Conservation (phyloP, 2,329 filamentous ascomycete genomes). For the Xylariaceae sp. region DNA sequence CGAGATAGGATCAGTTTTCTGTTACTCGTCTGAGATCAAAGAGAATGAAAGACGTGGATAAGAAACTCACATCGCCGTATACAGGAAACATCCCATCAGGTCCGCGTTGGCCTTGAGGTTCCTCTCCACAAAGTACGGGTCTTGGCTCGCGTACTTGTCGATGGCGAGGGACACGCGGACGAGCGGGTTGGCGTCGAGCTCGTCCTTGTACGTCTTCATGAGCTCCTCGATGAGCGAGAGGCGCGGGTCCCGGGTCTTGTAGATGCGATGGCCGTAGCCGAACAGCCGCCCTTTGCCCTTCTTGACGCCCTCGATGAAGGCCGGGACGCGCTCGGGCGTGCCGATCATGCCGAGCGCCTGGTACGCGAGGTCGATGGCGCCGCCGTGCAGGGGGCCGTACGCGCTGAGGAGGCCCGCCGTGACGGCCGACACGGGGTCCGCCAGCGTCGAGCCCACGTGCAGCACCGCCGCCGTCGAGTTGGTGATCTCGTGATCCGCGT, state of each 20-base stretch:
- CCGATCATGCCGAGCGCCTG: conserved; percentile 35
- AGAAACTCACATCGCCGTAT: conserved; percentile 32
- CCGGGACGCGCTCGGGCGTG: conserved; percentile 33
- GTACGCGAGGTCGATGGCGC: conserved; percentile 44
- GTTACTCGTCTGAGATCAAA: not conserved
- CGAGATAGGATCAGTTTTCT: conserved; percentile 1
- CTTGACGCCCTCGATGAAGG: conserved; percentile 37
- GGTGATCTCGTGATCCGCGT: conserved; percentile 46
- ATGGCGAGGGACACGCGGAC: conserved; percentile 35
- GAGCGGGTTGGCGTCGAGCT: conserved; percentile 29
- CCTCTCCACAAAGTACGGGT: conserved; percentile 34
- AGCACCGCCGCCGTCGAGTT: conserved; percentile 42
- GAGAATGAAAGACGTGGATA: not conserved
- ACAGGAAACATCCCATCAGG: conserved; percentile 39
- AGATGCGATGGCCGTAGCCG: conserved; percentile 31
- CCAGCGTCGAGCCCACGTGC: conserved; percentile 41
- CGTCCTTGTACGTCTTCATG: conserved; percentile 20
- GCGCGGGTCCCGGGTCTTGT: conserved; percentile 26
- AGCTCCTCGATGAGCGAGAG: conserved; percentile 24
- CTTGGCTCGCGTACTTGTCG: conserved; percentile 31
- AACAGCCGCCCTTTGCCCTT: conserved; percentile 37
- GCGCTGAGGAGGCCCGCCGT: conserved; percentile 35
- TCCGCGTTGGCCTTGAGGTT: conserved; percentile 40
- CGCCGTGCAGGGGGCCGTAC: conserved; percentile 44
- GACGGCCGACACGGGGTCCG: conserved; percentile 39